Evolutionary conservation across 345 rosid genomes (phyloP), one percentile per base, ranked within the genome.

Genomic region (Brassica nigra): DNA sequence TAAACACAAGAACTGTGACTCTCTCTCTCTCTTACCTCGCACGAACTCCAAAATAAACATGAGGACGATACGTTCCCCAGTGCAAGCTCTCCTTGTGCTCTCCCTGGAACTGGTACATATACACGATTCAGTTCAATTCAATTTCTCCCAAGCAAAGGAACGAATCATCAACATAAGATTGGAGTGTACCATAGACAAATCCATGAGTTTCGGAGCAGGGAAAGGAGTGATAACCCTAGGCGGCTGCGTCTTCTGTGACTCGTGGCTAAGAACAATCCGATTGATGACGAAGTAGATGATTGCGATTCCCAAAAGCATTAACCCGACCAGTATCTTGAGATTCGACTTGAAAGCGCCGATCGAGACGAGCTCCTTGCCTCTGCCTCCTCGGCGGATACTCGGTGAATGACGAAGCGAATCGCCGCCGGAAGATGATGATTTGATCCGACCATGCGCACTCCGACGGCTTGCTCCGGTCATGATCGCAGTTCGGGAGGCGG

Each of bases 11-110:
- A 55, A 37, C 6, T 12, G 44, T 52, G 10, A 49, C 18, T 4
- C 57, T 49, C 54, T 39, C 12, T 20, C 27, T 23, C 27, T 7
- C 57, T 44, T 27, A 92, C 97, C 98, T 95, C 2, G 96, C 92
- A 4, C 99, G 98, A 86, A 95, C 86, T 57, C 99, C 99, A 37
- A 95, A 83, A 82, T 95, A 91, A 86, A 89, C 90, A 76, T 95
- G 90, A 84, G 99, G 95, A 31, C 98, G 89, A 71, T 91, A 95
- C 2, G 97, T 91, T 81, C 93, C 99, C 99, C 99, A 89, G 66
- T 95, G 89, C 75, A 95, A 88, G 88, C 94, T 88, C 89, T 93
- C 91, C 70, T 78, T 88, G 29, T 95, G 98, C 70, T 90, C 94
- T 0, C 97, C 97, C 66, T 93, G 96, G 81, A 93, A 95, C 98